Evolutionary conservation across 2,329 filamentous ascomycete species (phyloP).

Genomic region (Epichloe gansuensis): DNA sequence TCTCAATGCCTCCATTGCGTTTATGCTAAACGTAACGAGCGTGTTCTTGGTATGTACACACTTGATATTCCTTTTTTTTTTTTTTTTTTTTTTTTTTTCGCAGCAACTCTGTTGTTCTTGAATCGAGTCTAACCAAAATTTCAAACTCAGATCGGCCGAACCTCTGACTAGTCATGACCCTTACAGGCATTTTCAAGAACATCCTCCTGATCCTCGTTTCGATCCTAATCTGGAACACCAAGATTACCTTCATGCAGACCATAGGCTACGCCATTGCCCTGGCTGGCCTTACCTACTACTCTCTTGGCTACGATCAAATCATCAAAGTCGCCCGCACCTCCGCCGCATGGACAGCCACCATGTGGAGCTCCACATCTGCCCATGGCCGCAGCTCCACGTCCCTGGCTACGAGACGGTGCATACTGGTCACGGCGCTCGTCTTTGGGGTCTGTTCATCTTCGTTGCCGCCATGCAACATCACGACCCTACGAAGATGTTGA

Average conservation of each 20-base stretch:
- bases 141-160: slow-evolving; percentile 62
- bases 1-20: slow-evolving; percentile 66
- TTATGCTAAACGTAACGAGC: slow-evolving; percentile 70
- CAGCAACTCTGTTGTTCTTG: background rate
- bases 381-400: slow-evolving; percentile 5
- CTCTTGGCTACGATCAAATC: slow-evolving; percentile 26
- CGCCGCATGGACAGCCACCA: slow-evolving; percentile 13
- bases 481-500: slow-evolving; percentile 2
- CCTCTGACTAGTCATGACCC: slow-evolving; percentile 73
- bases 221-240: slow-evolving; percentile 66
- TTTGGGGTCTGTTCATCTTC: slow-evolving; percentile 9
- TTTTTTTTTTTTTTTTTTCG: background rate
- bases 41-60: slow-evolving; percentile 62
- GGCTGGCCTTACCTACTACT: slow-evolving; percentile 37
- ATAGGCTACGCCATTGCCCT: slow-evolving; percentile 67
- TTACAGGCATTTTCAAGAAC: slow-evolving; percentile 79
- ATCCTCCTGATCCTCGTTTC: slow-evolving; percentile 69
- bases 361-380: slow-evolving; percentile 12
- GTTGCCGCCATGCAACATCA: slow-evolving; percentile 7
- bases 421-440: slow-evolving; percentile 7
- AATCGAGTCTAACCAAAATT: slow-evolving; percentile 7
- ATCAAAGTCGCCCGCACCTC: slow-evolving; percentile 12
- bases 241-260: slow-evolving; percentile 57
- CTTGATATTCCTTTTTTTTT: background rate
- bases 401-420: slow-evolving; percentile 6